These are phyloP conservation scores for Rachicladosporium sp. DNA, from an alignment of 2,329 filamentous ascomycete species.

Conservation along the genomic window DNA sequence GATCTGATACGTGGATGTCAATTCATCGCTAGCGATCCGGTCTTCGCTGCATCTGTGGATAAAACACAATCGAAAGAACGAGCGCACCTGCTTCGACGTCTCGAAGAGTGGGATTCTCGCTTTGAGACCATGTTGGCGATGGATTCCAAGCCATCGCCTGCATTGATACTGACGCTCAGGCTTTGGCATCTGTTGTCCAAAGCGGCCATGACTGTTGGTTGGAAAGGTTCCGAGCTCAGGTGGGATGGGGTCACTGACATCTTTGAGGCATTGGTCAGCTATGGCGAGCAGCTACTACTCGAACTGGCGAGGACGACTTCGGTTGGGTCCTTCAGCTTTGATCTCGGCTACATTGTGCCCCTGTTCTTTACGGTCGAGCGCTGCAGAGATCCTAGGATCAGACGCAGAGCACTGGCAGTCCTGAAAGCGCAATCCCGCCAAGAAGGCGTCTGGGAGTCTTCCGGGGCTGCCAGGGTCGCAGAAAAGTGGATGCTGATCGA, in stretches of 20 bases:
- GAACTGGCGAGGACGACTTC: no score
- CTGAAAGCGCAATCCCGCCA: conserved; percentile 7
- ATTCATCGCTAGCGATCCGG: conserved; percentile 4
- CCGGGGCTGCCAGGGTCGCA: conserved; percentile 8
- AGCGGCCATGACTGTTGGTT: conserved; percentile 2
- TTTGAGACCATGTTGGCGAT: conserved; percentile 5
- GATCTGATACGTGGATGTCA: conserved; percentile 4
- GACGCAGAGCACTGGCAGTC: neutral
- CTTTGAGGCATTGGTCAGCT: conserved; percentile 5
- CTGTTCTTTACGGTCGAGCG: conserved; percentile 6
- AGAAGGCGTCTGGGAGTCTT: conserved; percentile 11
- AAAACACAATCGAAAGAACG: no score
- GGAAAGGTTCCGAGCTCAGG: conserved; percentile 1
- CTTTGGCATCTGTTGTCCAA: conserved; percentile 9
- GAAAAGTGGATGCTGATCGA: conserved; percentile 11
- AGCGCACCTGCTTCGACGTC: conserved; percentile 1
- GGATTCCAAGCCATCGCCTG: neutral
- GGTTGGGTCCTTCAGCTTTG: conserved; percentile 8
- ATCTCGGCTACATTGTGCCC: conserved; percentile 9
- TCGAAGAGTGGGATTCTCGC: conserved; percentile 5
- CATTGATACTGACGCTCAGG: conserved; percentile 4
- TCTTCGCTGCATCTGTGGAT: no score
- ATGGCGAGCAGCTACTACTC: conserved; percentile 6
- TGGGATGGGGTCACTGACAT: conserved; percentile 4
- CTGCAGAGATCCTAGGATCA: conserved; percentile 8